Conservation (phyloP, 179 eudicot species). For the Carnegiea gigantea region DNA sequence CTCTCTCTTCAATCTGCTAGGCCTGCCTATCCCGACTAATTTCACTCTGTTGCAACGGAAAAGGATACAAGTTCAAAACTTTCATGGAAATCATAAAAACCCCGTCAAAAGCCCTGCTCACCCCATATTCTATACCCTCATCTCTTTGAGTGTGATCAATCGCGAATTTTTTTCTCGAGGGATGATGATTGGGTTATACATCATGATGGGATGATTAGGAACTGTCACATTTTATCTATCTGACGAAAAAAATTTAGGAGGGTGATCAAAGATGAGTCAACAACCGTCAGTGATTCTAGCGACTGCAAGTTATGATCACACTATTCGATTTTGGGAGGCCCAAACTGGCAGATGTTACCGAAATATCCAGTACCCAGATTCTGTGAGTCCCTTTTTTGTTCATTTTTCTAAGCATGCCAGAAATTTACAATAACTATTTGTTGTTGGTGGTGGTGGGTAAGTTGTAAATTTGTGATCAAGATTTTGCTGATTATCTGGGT, state of each 20-base stretch:
- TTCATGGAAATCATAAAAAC: conserved; percentile 11
- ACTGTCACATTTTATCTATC: conserved; percentile 1
- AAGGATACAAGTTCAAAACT: not conserved
- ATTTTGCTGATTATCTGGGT: not conserved
- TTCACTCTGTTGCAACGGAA: not conserved
- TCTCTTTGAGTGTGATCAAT: conserved; percentile 14
- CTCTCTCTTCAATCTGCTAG: not conserved
- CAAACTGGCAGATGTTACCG: conserved; percentile 85
- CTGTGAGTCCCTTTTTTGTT: conserved; percentile 41
- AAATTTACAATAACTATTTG: not conserved
- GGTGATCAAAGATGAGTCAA: conserved; percentile 62
- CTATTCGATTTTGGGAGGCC: conserved; percentile 96
- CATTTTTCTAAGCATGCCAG: not conserved
- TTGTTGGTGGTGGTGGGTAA: conserved; percentile 8
- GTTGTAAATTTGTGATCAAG: conserved; percentile 1
- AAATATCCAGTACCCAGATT: conserved; percentile 89
- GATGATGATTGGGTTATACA: not conserved
- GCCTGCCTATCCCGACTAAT: not conserved
- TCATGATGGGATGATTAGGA: not conserved
- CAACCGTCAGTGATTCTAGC: conserved; percentile 92
- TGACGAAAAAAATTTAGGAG: conserved; percentile 5
- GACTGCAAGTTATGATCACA: conserved; percentile 95
- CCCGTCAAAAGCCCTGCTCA: conserved; percentile 26
- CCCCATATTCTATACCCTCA: not conserved
- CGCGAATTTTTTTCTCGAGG: conserved; percentile 1